These are phyloP conservation scores for Nyctanthes arbortristis DNA, from an alignment of 257 asterid genomes.

Conservation along the genomic window DNA sequence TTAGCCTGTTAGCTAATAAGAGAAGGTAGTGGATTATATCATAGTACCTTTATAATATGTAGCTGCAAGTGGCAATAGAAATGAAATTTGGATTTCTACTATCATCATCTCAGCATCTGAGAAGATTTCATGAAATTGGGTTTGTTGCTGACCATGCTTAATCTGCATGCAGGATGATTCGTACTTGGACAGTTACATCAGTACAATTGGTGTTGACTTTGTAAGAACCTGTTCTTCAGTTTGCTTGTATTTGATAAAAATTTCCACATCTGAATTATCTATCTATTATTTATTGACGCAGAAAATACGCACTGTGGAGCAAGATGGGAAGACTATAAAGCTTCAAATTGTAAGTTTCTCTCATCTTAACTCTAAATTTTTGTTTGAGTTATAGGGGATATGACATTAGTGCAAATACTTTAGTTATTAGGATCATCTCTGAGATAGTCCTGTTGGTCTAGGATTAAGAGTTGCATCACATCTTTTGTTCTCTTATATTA, in stretches of 20 bases:
- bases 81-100: neutral
- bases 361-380: slow-evolving; percentile 2
- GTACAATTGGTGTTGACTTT: slow-evolving; percentile 69
- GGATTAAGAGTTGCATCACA: neutral
- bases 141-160: neutral
- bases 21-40: neutral
- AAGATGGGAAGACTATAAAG: slow-evolving; percentile 48
- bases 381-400: neutral
- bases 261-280: neutral
- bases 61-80: neutral
- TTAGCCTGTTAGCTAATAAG: neutral
- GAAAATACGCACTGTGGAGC: slow-evolving; percentile 54
- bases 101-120: neutral
- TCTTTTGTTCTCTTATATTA: neutral
- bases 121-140: neutral
- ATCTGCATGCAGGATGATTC: slow-evolving; percentile 51
- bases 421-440: neutral
- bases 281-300: slow-evolving; percentile 9
- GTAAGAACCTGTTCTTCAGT: slow-evolving; percentile 41
- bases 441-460: neutral
- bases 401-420: neutral
- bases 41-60: neutral
- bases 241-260: neutral
- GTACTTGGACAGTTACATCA: slow-evolving; percentile 59
- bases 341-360: slow-evolving; percentile 43